Base-by-base conservation (phyloP, 805 yeast species). In the Lipomyces yamadae region DNA sequence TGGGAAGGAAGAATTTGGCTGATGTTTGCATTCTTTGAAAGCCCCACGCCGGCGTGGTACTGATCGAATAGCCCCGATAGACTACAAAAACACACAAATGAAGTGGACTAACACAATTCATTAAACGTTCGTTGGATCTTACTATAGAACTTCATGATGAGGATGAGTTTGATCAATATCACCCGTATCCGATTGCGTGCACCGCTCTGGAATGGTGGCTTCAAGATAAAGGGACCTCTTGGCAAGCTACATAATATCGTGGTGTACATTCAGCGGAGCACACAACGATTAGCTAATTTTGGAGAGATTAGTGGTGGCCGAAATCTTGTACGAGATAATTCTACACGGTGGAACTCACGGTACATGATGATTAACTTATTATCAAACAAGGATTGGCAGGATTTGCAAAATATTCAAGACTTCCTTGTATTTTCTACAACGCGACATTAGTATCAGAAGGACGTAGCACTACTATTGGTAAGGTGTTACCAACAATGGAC, bases 291-390 rank as follows among this genome's bases (percentile, higher is more conserved):
- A 54, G 37, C 3, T 7, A n/a, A 15, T 29, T 54, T 54, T 29
- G 6, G 18, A 15, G 33, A 54, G 57, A 15, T 54, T n/a, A 32
- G 18, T 29, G 18, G 30, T 32, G 37, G 37, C 37, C 29, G 30
- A 4, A 30, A 29, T 18, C 18, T 54, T 15, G 37, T 33, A 15
- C 29, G 57, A 33, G 57, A 54, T 54, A 54, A 54, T 29, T 15
- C 29, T n/a, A 54, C 45, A 6, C 57, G 57, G n/a, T 54, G 57
- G 57, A 54, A 54, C 57, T 54, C 57, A 15, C 24, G 57, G 57
- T 54, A 54, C 37, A 18, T 29, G 33, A 54, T 54, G 57, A 15
- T 54, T 32, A n/a, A 35, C 37, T 35, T 35, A 35, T 3, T 35
- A 2, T 35, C 37, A 35, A 11, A 3, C 1, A 35, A 35, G 11